Percentiles rank a stretch among this genome's conserved stretches.
Evolutionary conservation across 345 rosid genomes (phyloP).

Genomic region (Fremontodendron californicum): DNA sequence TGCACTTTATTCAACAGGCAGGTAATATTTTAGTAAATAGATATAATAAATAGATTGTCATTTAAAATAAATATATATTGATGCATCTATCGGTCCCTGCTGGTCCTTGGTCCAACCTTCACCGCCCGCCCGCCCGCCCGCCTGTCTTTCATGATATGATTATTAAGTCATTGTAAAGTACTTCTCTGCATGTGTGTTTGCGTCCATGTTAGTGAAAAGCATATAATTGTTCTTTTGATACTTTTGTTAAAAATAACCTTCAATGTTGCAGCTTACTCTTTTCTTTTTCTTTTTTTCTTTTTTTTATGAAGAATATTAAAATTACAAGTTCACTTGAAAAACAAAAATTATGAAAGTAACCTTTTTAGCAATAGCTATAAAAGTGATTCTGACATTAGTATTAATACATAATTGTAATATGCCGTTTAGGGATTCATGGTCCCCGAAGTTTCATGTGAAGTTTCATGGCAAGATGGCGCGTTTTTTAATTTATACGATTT

Average conservation of each 20-base stretch:
- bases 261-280: not conserved
- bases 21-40: no score
- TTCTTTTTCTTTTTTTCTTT: no score
- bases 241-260: not conserved
- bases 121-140: not conserved
- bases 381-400: not conserved
- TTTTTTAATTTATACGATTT: no score
- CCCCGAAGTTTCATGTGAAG: no score
- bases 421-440: not conserved
- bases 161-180: not conserved
- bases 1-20: no score
- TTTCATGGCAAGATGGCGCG: no score
- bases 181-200: not conserved
- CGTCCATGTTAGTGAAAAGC: not conserved
- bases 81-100: no score
- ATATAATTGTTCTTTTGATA: not conserved
- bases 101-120: no score
- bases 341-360: not conserved
- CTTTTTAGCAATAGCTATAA: not conserved
- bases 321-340: not conserved
- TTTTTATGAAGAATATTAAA: not conserved
- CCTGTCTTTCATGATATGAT: not conserved
- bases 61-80: no score
- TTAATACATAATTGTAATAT: not conserved
- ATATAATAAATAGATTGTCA: no score